A percentile compares a stretch with the other conserved stretches of the same genome.
Conservation (phyloP, 1,284 basidiomycete genomes). For the Dichomitus squalens region DNA sequence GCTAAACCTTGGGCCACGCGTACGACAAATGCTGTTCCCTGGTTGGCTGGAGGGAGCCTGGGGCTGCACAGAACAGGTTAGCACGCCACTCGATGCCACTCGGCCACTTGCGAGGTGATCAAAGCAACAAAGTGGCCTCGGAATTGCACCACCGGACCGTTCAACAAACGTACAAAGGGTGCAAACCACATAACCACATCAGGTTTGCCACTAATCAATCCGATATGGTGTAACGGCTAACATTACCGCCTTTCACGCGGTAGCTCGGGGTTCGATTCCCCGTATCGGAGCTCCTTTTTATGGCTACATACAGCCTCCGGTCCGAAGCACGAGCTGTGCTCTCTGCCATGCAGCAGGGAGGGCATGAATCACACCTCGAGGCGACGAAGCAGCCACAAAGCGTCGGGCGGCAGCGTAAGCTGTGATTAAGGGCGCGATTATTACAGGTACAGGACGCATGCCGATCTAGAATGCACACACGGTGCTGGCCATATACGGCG, state of each 20-base stretch:
- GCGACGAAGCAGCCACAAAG: not conserved
- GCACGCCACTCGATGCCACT: not conserved
- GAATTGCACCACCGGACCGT: not conserved
- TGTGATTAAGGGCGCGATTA: not conserved
- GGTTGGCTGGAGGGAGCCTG: not conserved
- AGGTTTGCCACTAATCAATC: not conserved
- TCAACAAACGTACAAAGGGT: not conserved
- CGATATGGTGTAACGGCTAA: slow-evolving; percentile 75
- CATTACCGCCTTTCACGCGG: slow-evolving; percentile 76
- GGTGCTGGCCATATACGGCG: not conserved
- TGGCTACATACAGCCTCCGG: not conserved
- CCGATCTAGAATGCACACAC: not conserved
- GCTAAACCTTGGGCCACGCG: slow-evolving; percentile 9
- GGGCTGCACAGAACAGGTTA: not conserved
- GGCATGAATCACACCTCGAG: not conserved
- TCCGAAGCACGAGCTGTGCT: too few relatives aligned
- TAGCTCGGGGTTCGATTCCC: slow-evolving; percentile 81
- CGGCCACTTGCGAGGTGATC: too few relatives aligned
- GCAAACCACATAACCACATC: not conserved
- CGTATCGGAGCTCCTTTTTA: slow-evolving; percentile 48
- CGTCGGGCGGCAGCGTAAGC: not conserved
- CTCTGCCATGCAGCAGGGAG: not conserved
- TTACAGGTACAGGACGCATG: slow-evolving; percentile 2
- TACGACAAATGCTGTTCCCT: not conserved
- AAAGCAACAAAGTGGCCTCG: not conserved